Conservation (phyloP, 202 grass and related monocot species). For the Carex sylvatica region DNA sequence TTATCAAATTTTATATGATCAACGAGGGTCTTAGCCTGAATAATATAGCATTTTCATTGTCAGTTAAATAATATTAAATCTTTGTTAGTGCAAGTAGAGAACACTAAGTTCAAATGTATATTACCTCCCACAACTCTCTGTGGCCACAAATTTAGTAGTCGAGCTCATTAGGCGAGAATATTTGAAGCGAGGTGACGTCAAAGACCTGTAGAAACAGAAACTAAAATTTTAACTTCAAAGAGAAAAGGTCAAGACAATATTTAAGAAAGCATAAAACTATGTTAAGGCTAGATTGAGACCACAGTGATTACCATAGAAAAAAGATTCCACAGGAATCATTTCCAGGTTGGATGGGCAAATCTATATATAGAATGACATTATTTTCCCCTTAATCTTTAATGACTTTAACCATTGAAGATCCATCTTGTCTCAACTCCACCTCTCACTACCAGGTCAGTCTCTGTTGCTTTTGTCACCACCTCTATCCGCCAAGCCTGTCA, state of each 20-base stretch:
- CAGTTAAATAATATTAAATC: background rate
- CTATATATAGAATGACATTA: background rate
- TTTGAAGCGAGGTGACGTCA: conserved; percentile 70
- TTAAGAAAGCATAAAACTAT: background rate
- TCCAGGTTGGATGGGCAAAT: background rate
- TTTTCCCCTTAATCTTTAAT: background rate
- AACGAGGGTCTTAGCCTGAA: conserved; percentile 60
- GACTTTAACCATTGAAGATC: background rate
- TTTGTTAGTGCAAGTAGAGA: background rate
- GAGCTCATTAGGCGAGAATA: conserved; percentile 83
- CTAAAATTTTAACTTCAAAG: background rate
- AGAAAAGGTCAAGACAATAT: background rate
- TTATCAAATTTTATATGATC: conserved; percentile 98
- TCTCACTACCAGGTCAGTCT: background rate
- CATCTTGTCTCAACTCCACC: background rate
- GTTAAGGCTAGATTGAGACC: background rate
- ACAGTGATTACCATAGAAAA: background rate
- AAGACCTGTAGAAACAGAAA: conserved; percentile 51
- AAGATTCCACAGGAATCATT: background rate
- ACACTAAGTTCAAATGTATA: background rate
- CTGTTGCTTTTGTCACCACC: background rate
- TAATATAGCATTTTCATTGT: conserved; percentile 14
- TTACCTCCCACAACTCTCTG: conserved; percentile 84
- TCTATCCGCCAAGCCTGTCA: background rate
- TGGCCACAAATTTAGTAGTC: conserved; percentile 79